phyloP scores from a whole-genome alignment of 192 early-diverging fungal genomes.

The Linnemannia hyalina region DNA sequence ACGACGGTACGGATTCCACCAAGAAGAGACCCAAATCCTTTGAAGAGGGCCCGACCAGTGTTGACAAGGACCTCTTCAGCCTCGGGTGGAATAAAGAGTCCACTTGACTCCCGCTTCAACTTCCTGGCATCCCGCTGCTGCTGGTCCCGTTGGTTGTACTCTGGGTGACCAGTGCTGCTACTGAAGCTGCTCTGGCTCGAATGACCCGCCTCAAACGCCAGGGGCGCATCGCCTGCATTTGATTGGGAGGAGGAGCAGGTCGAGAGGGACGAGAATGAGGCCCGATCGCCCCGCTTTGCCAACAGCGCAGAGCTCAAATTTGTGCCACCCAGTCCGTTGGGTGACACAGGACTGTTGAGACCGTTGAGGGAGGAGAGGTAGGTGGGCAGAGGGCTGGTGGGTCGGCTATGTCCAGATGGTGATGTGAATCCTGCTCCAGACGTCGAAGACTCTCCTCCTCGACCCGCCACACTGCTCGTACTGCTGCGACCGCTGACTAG shows the following conservation, averaged over 20 bases:
- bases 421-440: not conserved
- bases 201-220: constrained; percentile 42
- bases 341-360: constrained; percentile 28
- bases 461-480: constrained; percentile 20
- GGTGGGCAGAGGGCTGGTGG: constrained; percentile 44
- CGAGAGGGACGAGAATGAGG: constrained; percentile 46
- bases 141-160: not conserved
- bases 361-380: constrained; percentile 39
- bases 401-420: constrained; percentile 18
- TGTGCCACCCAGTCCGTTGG: not conserved
- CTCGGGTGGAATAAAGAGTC: constrained; percentile 48
- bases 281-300: constrained; percentile 28
- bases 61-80: constrained; percentile 52
- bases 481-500: constrained; percentile 31
- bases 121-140: constrained; percentile 35
- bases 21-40: constrained; percentile 43
- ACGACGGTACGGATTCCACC: constrained; percentile 51
- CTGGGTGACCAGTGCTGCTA: constrained; percentile 39
- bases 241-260: constrained; percentile 46
- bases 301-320: not conserved
- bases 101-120: constrained; percentile 33
- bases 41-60: constrained; percentile 52
- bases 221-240: constrained; percentile 25
- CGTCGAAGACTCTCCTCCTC: not conserved
- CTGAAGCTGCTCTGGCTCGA: constrained; percentile 54